A percentile compares a stretch with the other conserved stretches of the same genome.
phyloP scores from a whole-genome alignment of 805 yeast genomes.

The Lipomyces spencermartinsiae region DNA sequence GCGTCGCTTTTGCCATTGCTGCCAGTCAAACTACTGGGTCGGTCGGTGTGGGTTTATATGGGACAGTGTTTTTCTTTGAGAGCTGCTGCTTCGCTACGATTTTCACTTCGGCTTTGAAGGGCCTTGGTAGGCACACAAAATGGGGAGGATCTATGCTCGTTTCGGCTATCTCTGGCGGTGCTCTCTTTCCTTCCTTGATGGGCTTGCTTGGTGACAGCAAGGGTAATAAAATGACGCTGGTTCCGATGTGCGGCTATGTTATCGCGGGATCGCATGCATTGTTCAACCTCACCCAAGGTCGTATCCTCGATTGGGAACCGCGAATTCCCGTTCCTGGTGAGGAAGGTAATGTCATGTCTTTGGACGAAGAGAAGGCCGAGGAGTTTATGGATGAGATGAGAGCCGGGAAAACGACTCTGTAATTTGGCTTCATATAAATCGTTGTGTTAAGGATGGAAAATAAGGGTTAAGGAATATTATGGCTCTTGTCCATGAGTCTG shows the following conservation, averaged over 20 bases:
- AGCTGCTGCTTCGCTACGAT: too few species aligned
- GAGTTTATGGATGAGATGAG: not conserved
- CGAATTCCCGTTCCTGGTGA: not conserved
- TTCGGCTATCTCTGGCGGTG: conserved; percentile 17
- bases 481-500: too few species aligned
- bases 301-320: conserved; percentile 20
- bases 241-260: conserved; percentile 18
- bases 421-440: too few species aligned
- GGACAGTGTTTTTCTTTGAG: too few species aligned
- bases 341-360: not conserved
- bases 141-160: too few species aligned
- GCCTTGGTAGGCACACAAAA: too few species aligned
- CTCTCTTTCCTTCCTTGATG: conserved; percentile 13
- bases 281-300: conserved; percentile 11
- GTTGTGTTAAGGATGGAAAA: too few species aligned
- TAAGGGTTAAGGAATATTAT: too few species aligned
- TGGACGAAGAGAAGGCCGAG: conserved; percentile 17
- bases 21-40: too few species aligned
- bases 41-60: too few species aligned
- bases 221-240: conserved; percentile 14
- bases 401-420: not conserved
- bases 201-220: conserved; percentile 17
- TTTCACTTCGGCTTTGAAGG: too few species aligned
- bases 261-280: conserved; percentile 15
- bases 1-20: too few species aligned